Conservation (phyloP, 202 grass and related monocot species). For the Hordeum pubiflorum region DNA sequence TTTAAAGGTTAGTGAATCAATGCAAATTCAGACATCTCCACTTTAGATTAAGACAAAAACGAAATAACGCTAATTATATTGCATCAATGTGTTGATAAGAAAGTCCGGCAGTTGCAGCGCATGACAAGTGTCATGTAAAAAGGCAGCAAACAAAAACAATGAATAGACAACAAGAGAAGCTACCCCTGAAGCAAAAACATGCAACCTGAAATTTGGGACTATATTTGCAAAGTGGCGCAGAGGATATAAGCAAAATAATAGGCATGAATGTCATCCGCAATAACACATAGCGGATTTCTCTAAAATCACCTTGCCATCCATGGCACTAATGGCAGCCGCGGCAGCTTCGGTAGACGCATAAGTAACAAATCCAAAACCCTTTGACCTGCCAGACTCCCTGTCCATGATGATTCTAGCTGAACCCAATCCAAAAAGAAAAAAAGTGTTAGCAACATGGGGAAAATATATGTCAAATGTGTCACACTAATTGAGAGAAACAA, state of each 20-base stretch:
- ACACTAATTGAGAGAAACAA: slow-evolving; percentile 9
- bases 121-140: neutral
- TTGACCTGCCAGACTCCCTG: slow-evolving; percentile 61
- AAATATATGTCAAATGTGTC: neutral
- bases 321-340: slow-evolving; percentile 52
- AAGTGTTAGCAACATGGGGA: neutral
- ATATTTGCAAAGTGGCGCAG: neutral
- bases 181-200: neutral
- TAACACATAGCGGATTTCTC: neutral
- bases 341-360: slow-evolving; percentile 60
- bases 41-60: neutral
- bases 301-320: slow-evolving; percentile 69
- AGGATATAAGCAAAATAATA: neutral
- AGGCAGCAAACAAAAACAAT: neutral
- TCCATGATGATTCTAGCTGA: slow-evolving; percentile 70
- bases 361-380: slow-evolving; percentile 84
- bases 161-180: neutral
- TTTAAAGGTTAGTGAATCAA: neutral
- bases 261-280: neutral
- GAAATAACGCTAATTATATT: neutral
- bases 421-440: slow-evolving; percentile 1
- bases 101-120: neutral
- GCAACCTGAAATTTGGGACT: neutral
- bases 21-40: neutral
- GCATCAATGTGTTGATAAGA: neutral